Evolutionary conservation across 2,329 filamentous ascomycete species (phyloP), one percentile per base, ranked within the genome.

Genomic region (Hawksworthiomyces lignivorus): DNA sequence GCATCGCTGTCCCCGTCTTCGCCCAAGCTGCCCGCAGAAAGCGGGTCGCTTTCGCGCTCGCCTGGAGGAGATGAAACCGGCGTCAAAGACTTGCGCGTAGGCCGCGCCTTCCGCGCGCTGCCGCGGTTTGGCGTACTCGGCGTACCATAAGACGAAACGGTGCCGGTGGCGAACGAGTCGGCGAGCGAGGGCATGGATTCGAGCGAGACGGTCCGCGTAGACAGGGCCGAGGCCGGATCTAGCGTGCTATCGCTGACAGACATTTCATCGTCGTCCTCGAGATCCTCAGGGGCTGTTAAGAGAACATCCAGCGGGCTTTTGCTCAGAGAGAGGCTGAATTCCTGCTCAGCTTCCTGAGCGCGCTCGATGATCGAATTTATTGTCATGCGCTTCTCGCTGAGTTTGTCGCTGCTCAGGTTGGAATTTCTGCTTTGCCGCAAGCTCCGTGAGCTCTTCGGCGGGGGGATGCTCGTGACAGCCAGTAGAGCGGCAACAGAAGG

Each of bases 151-250:
- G 73, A 75, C 2, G 70, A 69, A 4, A 69, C 50, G 1, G 62
- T 56, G 36, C 73, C 71, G 7, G 71, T 74, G 7, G 63, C 64
- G 37, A 72, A 65, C 0, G 76, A 80, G 34, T 72, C 71, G 32
- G 68, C 67, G 7, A 82, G 58, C 1, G 77, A 82, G 2, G 77
- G 76, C 46, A 80, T 67, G 3, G 77, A 82, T 46, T 80, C 77
- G 39, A 73, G 63, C 10, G 77, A 82, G 7, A 71, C 63, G 2
- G 75, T 75, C 39, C 74, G 68, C 2, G 65, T 72, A 4, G 73
- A 79, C 36, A 75, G 56, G 15, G 66, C 59, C 8, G 72, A 77
- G 15, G 66, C 59, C 8, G 72, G 77, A 19, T 70, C 70, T 18
- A 70, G 62, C 26, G 68, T 67, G 55, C 70, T 74, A 43, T 79